These are phyloP conservation scores for Trichosanthes cucumerina DNA, from an alignment of 306 rosid genomes.

Conservation along the genomic window DNA sequence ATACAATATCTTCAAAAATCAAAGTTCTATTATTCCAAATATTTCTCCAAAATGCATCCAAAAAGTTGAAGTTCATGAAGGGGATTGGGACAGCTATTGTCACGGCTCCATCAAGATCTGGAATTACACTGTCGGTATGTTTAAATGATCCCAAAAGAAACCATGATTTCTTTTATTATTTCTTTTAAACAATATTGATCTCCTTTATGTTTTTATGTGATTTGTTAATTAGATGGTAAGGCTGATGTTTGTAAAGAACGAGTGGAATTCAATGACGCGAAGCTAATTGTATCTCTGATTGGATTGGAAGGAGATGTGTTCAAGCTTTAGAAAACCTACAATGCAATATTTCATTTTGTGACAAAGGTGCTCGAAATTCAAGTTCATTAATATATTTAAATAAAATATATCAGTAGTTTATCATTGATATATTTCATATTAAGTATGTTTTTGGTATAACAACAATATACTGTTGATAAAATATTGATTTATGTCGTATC, in stretches of 20 bases:
- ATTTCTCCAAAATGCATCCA: not conserved
- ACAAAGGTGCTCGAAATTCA: too few relatives aligned
- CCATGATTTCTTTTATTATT: too few relatives aligned
- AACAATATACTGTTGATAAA: too few relatives aligned
- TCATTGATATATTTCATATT: too few relatives aligned
- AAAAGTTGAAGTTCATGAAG: slow-evolving; percentile 24
- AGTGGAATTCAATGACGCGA: slow-evolving; percentile 17
- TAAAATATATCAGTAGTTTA: too few relatives aligned
- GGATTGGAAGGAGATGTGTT: not conserved
- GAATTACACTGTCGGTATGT: slow-evolving; percentile 21
- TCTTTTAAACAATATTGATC: too few relatives aligned
- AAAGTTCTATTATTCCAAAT: slow-evolving; percentile 15
- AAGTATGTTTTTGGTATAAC: too few relatives aligned
- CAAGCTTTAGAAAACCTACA: slow-evolving; percentile 14
- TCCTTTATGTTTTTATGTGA: not conserved
- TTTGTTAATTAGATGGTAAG: slow-evolving; percentile 9
- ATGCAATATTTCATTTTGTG: too few relatives aligned
- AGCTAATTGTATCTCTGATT: not conserved
- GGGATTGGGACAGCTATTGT: slow-evolving; percentile 21
- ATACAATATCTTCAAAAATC: slow-evolving; percentile 15
- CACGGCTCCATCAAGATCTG: slow-evolving; percentile 29
- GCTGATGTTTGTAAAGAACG: slow-evolving; percentile 20
- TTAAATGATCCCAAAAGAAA: not conserved
- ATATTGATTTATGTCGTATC: too few relatives aligned
- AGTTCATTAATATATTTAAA: too few relatives aligned